Percentiles rank a stretch among this genome's conserved stretches.
These are phyloP conservation scores for Colletotrichum coccodes DNA, from an alignment of 2,329 filamentous ascomycete species.

Conservation along the genomic window DNA sequence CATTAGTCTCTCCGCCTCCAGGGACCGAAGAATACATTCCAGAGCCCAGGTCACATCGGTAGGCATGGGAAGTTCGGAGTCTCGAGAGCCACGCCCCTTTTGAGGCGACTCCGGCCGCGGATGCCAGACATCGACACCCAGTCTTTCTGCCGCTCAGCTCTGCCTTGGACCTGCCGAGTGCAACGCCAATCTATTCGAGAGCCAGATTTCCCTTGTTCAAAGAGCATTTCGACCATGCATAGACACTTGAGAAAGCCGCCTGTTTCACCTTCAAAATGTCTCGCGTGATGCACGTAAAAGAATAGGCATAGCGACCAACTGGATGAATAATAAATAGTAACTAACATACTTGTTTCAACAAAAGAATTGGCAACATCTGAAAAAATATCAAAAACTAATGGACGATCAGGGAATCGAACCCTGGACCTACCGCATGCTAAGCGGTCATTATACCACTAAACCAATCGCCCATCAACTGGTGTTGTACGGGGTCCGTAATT, in stretches of 20 bases:
- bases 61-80: background rate
- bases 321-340: no score
- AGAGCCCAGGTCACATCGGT: background rate
- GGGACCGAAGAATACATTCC: no score
- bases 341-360: no score
- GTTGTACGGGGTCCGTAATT: no score
- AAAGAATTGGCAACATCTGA: no score
- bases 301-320: no score
- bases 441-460: conserved; percentile 19
- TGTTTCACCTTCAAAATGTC: background rate
- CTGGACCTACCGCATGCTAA: conserved; percentile 18
- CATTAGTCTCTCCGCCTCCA: background rate
- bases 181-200: background rate
- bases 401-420: conserved; percentile 16
- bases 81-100: background rate
- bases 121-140: background rate
- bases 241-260: background rate
- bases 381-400: background rate
- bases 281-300: no score
- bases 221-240: no score
- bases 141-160: background rate
- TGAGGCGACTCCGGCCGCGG: background rate
- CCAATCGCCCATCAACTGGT: conserved; percentile 16
- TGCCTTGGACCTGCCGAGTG: background rate
- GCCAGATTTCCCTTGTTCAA: background rate